phyloP scores from a whole-genome alignment of 176 grass and related monocot species.

The Carex parvula region DNA sequence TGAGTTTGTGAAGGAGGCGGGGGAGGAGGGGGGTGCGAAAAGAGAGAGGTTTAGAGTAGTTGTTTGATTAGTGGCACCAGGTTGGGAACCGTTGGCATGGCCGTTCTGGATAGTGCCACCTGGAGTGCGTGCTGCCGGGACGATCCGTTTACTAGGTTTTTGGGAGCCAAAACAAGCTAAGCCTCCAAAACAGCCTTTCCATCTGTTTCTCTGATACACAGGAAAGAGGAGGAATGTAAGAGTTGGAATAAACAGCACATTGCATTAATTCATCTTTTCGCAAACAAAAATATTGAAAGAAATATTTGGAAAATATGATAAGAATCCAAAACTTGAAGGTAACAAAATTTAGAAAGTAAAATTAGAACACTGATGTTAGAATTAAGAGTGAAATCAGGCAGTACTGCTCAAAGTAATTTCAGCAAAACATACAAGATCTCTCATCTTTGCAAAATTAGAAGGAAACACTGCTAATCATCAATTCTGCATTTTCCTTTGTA shows the following conservation, averaged over 20 bases:
- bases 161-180: constrained; percentile 79
- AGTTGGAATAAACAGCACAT: constrained; percentile 11
- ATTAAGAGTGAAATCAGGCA: not conserved
- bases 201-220: constrained; percentile 50
- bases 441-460: not conserved
- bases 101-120: constrained; percentile 49
- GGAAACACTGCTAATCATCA: not conserved
- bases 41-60: constrained; percentile 64
- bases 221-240: not conserved
- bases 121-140: constrained; percentile 66
- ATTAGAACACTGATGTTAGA: not conserved
- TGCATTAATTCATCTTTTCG: constrained; percentile 5
- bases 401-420: not conserved
- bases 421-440: not conserved
- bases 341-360: not conserved
- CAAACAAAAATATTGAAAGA: constrained; percentile 21
- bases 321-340: not conserved
- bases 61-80: constrained; percentile 60
- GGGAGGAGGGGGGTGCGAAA: constrained; percentile 75
- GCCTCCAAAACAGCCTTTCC: constrained; percentile 67
- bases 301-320: not conserved
- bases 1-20: constrained; percentile 73
- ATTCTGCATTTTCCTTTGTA: not conserved
- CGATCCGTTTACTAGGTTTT: constrained; percentile 67
- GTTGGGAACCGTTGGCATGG: constrained; percentile 45